Evolutionary conservation across 179 eudicot species (phyloP), one percentile per base, ranked within the genome.

Genomic region (Monotropa hypopitys): DNA sequence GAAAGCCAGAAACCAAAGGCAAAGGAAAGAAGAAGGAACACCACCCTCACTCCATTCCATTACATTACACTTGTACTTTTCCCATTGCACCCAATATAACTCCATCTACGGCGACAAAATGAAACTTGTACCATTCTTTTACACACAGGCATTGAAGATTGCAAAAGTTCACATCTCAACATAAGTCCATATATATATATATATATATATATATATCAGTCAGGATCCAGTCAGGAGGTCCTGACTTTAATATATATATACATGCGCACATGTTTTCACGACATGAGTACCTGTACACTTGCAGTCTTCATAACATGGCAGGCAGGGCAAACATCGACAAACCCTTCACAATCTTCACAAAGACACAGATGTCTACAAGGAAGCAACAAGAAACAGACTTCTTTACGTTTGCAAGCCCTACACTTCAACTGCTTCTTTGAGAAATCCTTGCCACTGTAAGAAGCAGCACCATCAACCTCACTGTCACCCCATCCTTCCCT

Each of bases 361-460:
- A 87, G 77, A 46, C 87, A 85, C 76, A 87, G 73, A 66, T 87
- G 90, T 33, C 90, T 77, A 74, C 90, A 87, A 16, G 90, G 90
- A 74, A 85, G 50, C 53, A 87, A 61, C 88, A 87, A 76, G 53
- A 84, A 63, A 33, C 78, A 82, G 10, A 84, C 85, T 69, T 84
- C 86, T 57, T 84, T 82, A 57, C 61, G 54, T 18, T 77, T 79
- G 86, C 90, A 87, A 43, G 71, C 82, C 71, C 69, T 85, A 80
- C 90, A 87, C 3, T 42, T 77, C 79, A 74, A 66, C 38, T 54
- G 28, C 59, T 79, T 75, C 20, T 74, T 73, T n/a, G 45, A 35
- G 0, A 49, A 54, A 4, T 54, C 65, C 75, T 43, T 80, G 47
- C 80, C 76, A 69, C 71, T 65, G 4, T 75, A 76, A 40, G 90